phyloP scores from a whole-genome alignment of 768 basidiomycete species.

The Suillus variegatus region DNA sequence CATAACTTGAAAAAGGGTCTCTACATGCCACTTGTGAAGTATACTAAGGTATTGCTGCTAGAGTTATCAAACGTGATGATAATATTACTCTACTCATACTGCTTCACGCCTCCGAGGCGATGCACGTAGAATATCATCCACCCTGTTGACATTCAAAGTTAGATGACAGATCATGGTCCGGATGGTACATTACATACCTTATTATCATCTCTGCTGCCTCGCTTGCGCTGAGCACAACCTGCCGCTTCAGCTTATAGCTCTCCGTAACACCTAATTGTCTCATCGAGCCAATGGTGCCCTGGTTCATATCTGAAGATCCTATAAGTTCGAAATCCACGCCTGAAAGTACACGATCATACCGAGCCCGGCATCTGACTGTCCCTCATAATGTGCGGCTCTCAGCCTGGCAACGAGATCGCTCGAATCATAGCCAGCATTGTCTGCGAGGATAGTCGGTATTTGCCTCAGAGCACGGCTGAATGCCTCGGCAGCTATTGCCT shows the following conservation, averaged over 20 bases:
- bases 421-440: slow-evolving; percentile 98
- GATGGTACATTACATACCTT: slow-evolving; percentile 50
- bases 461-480: slow-evolving; percentile 87
- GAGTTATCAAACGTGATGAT: neutral
- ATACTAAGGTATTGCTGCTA: neutral
- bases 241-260: slow-evolving; percentile 95
- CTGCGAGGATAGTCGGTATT: slow-evolving; percentile 95
- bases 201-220: slow-evolving; percentile 99
- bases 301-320: slow-evolving; percentile 28
- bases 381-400: slow-evolving; percentile 93
- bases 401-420: slow-evolving; percentile 91
- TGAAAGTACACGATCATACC: slow-evolving; percentile 48
- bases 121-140: slow-evolving; percentile 89
- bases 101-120: slow-evolving; percentile 86
- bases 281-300: slow-evolving; percentile 64
- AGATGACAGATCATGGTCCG: slow-evolving; percentile 1
- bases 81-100: slow-evolving; percentile 40
- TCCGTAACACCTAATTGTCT: slow-evolving; percentile 85
- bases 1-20: neutral
- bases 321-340: neutral
- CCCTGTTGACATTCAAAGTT: slow-evolving; percentile 44
- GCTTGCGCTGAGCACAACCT: slow-evolving; percentile 91
- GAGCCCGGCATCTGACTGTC: slow-evolving; percentile 81
- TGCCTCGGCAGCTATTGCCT: slow-evolving; percentile 92
- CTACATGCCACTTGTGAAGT: neutral